phyloP scores from a whole-genome alignment of 768 basidiomycete species.

The Baorangia bicolor region DNA sequence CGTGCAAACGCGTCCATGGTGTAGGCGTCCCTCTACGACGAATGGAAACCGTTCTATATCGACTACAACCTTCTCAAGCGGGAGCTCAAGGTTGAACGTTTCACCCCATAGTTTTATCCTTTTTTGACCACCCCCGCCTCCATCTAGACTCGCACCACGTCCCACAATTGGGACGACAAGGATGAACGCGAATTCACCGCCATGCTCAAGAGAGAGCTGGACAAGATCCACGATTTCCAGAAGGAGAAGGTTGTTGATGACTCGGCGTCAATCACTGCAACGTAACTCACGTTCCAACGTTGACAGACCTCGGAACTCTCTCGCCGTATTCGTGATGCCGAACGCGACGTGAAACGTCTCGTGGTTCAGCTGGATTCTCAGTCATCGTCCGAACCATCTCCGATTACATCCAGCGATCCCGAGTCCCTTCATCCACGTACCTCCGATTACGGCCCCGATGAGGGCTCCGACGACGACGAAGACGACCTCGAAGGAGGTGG shows the following conservation, averaged over 20 bases:
- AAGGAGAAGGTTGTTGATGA: constrained; percentile 64
- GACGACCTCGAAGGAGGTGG: constrained; percentile 45
- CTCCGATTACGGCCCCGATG: constrained; percentile 53
- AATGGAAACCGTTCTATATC: constrained; percentile 90
- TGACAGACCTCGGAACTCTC: constrained; percentile 77
- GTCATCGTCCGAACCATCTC: constrained; percentile 25
- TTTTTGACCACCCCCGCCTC: neutral
- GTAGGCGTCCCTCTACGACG: constrained; percentile 81
- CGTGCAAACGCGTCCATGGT: neutral
- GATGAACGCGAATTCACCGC: constrained; percentile 83
- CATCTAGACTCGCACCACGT: constrained; percentile 49
- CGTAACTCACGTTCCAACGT: neutral
- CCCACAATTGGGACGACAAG: constrained; percentile 62
- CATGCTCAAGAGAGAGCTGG: constrained; percentile 81
- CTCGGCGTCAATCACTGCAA: neutral
- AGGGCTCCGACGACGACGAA: constrained; percentile 69
- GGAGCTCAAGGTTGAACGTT: constrained; percentile 68
- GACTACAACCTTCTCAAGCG: constrained; percentile 89
- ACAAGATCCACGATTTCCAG: constrained; percentile 95
- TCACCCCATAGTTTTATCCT: neutral
- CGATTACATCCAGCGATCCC: constrained; percentile 39
- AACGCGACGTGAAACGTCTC: constrained; percentile 75
- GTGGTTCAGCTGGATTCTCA: constrained; percentile 53
- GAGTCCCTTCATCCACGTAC: constrained; percentile 54
- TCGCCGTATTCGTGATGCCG: constrained; percentile 76